These are phyloP conservation scores for Cercospora citrullina DNA, from an alignment of 2,329 filamentous ascomycete genomes.

Conservation along the genomic window DNA sequence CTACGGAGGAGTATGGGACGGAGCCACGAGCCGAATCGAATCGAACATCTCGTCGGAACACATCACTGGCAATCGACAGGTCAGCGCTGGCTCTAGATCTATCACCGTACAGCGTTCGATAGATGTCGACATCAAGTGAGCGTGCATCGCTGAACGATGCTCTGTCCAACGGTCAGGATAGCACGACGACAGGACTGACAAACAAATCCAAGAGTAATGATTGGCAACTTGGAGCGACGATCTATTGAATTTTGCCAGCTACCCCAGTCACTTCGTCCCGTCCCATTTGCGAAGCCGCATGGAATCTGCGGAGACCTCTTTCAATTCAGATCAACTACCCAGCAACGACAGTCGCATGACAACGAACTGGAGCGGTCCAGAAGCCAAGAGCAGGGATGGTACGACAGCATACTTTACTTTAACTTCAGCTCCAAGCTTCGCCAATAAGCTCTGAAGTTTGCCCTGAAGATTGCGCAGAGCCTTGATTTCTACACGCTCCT, in stretches of 20 bases:
- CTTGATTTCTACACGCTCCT: background rate
- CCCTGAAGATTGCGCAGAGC: background rate
- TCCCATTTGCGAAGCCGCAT: background rate
- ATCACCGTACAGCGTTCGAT: constrained; percentile 17
- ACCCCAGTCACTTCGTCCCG: background rate
- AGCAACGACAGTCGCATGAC: background rate
- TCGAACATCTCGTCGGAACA: constrained; percentile 14
- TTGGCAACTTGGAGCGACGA: background rate
- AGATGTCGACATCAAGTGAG: constrained; percentile 9
- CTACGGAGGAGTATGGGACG: constrained; percentile 13
- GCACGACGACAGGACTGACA: background rate
- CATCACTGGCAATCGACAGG: background rate
- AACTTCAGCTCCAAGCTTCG: background rate
- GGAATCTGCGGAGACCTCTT: background rate
- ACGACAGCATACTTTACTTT: background rate
- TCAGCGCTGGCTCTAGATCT: constrained; percentile 5
- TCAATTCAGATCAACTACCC: background rate
- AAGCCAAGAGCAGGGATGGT: background rate
- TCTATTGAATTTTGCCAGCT: background rate
- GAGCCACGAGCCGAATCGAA: background rate
- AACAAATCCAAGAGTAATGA: background rate
- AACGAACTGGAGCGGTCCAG: background rate
- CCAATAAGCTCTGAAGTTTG: background rate
- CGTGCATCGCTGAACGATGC: background rate
- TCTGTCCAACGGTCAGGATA: background rate